Percentiles rank a stretch among this genome's conserved stretches.
Conservation (phyloP, 305 asterid species). For the Withania somnifera region DNA sequence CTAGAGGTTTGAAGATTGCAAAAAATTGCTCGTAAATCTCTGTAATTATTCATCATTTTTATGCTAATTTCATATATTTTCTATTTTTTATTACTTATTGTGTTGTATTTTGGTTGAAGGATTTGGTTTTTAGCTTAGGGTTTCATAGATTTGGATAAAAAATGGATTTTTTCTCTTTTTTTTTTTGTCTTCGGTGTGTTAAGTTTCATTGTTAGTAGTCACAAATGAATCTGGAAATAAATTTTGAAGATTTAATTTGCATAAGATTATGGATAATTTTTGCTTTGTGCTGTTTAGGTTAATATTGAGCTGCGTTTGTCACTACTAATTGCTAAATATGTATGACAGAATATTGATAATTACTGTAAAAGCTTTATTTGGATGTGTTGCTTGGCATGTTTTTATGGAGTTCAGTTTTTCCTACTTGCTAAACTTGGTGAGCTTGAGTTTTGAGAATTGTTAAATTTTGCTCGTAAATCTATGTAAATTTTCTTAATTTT, state of each 20-base stretch:
- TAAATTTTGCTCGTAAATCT: slow-evolving; percentile 4
- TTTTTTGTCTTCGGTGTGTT: background rate
- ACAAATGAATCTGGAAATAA: background rate
- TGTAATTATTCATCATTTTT: slow-evolving; percentile 24
- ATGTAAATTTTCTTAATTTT: slow-evolving; percentile 11
- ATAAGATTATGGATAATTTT: background rate
- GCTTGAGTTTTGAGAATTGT: slow-evolving; percentile 10
- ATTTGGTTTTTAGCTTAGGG: slow-evolving; percentile 10
- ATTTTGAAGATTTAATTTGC: background rate
- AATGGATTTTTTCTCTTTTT: background rate
- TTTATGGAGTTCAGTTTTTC: background rate
- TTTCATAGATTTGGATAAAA: slow-evolving; percentile 1
- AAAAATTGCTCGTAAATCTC: slow-evolving; percentile 3
- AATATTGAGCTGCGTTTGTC: background rate
- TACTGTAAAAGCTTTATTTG: background rate
- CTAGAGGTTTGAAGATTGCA: background rate
- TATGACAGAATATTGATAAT: background rate
- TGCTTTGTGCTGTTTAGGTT: background rate
- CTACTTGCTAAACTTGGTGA: background rate
- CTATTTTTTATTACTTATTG: too few relatives aligned
- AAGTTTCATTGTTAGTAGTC: background rate
- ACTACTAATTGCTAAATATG: background rate
- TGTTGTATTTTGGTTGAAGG: background rate
- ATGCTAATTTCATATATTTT: too few relatives aligned
- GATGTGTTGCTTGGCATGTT: background rate